Conservation (phyloP, 2,329 filamentous ascomycete genomes). For the Pseudopyricularia javanii region DNA sequence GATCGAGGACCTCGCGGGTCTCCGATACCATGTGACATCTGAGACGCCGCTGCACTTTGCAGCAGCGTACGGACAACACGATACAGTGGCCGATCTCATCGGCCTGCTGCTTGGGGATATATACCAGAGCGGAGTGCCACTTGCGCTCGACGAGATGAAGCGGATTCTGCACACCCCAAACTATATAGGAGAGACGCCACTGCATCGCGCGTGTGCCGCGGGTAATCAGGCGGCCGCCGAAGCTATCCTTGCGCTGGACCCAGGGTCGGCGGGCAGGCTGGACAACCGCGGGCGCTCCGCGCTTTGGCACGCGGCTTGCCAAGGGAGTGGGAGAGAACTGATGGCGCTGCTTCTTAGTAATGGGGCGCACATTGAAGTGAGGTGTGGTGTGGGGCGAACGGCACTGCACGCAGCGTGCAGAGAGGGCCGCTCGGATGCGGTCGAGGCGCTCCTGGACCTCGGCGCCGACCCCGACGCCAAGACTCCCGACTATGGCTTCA, state of each 20-base stretch:
- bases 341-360: background rate
- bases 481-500: background rate
- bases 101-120: background rate
- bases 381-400: background rate
- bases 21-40: background rate
- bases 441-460: background rate
- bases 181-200: background rate
- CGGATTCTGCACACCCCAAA: background rate
- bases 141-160: background rate
- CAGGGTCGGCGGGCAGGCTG: background rate
- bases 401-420: background rate
- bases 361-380: background rate
- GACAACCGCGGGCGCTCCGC: background rate
- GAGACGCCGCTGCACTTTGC: constrained; percentile 2
- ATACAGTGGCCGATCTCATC: background rate
- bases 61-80: background rate
- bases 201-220: constrained; percentile 1
- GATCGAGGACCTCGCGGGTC: background rate
- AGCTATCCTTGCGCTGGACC: background rate
- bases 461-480: background rate
- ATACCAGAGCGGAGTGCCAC: background rate
- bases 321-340: background rate
- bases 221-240: background rate
- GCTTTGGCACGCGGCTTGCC: constrained; percentile 1
- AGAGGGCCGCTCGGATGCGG: background rate